These are phyloP conservation scores for Aphanomyces cochlioides DNA, from an alignment of 352 stramenopile species.

Conservation along the genomic window DNA sequence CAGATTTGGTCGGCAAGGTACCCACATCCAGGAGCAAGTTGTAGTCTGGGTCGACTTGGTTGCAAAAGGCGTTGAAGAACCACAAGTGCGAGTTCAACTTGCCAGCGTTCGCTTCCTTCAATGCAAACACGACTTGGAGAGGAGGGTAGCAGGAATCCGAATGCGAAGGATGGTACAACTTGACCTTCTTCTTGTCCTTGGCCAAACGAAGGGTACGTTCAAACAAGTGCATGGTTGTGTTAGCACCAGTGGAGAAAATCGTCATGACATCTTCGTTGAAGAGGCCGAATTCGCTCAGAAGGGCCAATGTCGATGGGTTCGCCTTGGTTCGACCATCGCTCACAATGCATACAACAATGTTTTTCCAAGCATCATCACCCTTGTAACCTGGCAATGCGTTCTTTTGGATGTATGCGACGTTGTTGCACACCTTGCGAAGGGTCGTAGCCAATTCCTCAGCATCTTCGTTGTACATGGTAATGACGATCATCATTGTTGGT, in stretches of 20 bases:
- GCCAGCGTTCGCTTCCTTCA: slow-evolving; percentile 81
- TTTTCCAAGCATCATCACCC: slow-evolving; percentile 26
- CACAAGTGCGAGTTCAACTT: slow-evolving; percentile 85
- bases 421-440: slow-evolving; percentile 28
- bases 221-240: slow-evolving; percentile 28
- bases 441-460: slow-evolving; percentile 21
- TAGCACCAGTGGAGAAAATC: slow-evolving; percentile 23
- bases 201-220: slow-evolving; percentile 26
- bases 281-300: slow-evolving; percentile 23
- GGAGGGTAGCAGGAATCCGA: slow-evolving; percentile 55
- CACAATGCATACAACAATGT: slow-evolving; percentile 30
- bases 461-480: slow-evolving; percentile 33
- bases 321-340: slow-evolving; percentile 29
- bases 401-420: slow-evolving; percentile 28
- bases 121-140: slow-evolving; percentile 69
- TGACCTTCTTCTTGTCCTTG: slow-evolving; percentile 37
- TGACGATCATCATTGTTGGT: slow-evolving; percentile 30
- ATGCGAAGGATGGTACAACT: slow-evolving; percentile 30
- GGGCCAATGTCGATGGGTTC: slow-evolving; percentile 21
- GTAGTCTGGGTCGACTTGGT: slow-evolving; percentile 80
- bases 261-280: slow-evolving; percentile 31
- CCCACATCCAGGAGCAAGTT: slow-evolving; percentile 82
- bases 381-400: slow-evolving; percentile 26
- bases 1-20: slow-evolving; percentile 73
- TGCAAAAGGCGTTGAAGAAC: slow-evolving; percentile 79